Base-by-base conservation (phyloP, 2,329 filamentous ascomycete species). In the Verticillium dahliae region DNA sequence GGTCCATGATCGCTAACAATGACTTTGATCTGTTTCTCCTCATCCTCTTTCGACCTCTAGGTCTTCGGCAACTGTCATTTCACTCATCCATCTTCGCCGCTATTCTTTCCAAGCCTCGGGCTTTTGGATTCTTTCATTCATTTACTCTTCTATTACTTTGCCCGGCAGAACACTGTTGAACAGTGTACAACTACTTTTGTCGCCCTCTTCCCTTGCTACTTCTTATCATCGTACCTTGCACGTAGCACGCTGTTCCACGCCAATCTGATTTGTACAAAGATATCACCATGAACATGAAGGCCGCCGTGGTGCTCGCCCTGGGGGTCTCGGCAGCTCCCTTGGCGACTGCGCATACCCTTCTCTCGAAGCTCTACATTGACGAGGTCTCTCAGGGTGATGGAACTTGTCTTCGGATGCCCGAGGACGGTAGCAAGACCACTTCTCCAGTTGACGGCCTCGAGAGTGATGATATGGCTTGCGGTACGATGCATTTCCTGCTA, bases 401-500 rank as follows among this genome's bases (percentile, higher is more conserved):
- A 35, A 88, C 86, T 33, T 91, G 88, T 68, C 81, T 92, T 58
- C 86, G 90, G 52, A 89, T 89, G 83, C 84, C 84, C 60, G 78
- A 74, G 50, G 75, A 85, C 60, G 74, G 78, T 3, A 71, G 73
- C 6, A 81, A 78, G 0, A 79, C 83, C 58, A 89, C 82, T 5
- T 73, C 72, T 39, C 89, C 89, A 34, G 79, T 92, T 59, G 74
- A 75, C 4, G 78, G 83, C 63, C 71, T 91, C 15, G 71, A 74
- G 14, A 85, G 83, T 66, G 72, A 81, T 34, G 85, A 86, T 64
- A 89, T 92, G 85, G 87, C 88, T 41, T 92, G 90, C 70, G 89
- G 88, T 88, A 79, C 63, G 81, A 31, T 31, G 5, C 27, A 31
- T 31, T 4, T 31, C 27, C 27, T 31, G 27, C 27, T 74, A 0